Percentiles rank a stretch among this genome's conserved stretches.
These are phyloP conservation scores for Camellia sinensis DNA, from an alignment of 148 eudicot genomes.

Conservation along the genomic window DNA sequence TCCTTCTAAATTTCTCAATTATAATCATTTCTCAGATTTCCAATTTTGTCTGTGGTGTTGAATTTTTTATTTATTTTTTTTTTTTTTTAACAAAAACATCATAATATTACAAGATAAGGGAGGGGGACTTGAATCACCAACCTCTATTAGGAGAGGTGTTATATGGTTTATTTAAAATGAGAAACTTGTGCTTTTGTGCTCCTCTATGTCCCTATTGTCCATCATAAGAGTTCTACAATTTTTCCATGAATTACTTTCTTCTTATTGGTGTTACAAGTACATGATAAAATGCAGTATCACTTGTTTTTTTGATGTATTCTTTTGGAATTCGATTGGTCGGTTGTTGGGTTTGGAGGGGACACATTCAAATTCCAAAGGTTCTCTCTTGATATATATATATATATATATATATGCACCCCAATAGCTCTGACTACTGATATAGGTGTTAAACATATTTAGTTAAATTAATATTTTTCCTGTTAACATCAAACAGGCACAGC, in stretches of 20 bases:
- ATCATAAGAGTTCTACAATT: background rate
- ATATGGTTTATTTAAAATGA: background rate
- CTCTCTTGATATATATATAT: slow-evolving; percentile 10
- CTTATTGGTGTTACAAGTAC: background rate
- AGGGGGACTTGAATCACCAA: no score
- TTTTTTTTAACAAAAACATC: background rate
- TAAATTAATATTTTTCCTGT: background rate
- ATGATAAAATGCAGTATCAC: background rate
- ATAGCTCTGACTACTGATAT: background rate
- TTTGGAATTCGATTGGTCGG: background rate
- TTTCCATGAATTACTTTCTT: background rate
- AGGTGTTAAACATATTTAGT: background rate
- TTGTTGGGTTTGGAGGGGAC: background rate
- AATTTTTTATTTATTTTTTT: no score
- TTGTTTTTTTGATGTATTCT: background rate
- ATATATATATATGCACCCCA: background rate
- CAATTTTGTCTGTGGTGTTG: background rate
- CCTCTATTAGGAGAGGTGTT: background rate
- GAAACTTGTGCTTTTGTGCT: background rate
- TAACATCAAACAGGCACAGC: slow-evolving; percentile 54
- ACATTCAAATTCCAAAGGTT: background rate
- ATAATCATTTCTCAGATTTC: background rate
- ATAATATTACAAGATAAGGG: no score
- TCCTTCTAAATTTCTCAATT: background rate
- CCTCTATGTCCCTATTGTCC: background rate